phyloP scores from a whole-genome alignment of 1,284 basidiomycete genomes.

The Ganoderma resinaceum region DNA sequence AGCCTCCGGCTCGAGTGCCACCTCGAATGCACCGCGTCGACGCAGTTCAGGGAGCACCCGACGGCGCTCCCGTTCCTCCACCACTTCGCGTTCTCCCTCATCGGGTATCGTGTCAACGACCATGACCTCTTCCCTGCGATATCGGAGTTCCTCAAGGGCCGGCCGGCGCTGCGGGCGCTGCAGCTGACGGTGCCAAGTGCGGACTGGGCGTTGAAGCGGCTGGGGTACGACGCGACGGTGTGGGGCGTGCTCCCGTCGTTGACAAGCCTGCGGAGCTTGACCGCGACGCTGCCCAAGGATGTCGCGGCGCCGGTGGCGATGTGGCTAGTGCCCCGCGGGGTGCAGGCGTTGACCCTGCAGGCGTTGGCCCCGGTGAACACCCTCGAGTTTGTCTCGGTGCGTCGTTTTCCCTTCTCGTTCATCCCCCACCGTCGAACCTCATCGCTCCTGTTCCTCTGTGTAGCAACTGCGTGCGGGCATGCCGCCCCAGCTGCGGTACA shows the following conservation, averaged over 20 bases:
- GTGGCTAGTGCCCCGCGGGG: constrained; percentile 70
- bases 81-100: constrained; percentile 64
- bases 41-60: constrained; percentile 54
- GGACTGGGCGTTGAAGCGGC: constrained; percentile 51
- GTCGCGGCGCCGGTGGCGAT: constrained; percentile 66
- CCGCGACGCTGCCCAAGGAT: constrained; percentile 69
- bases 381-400: constrained; percentile 41
- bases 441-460: no score
- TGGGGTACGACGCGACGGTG: constrained; percentile 70
- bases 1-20: constrained; percentile 60
- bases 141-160: constrained; percentile 67
- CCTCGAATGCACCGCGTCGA: constrained; percentile 56
- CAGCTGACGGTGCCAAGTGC: constrained; percentile 58
- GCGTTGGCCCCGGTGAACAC: constrained; percentile 44
- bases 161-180: constrained; percentile 58
- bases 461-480: constrained; percentile 69
- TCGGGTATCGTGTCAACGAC: constrained; percentile 57
- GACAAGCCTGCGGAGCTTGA: constrained; percentile 54
- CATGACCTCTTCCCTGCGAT: constrained; percentile 71
- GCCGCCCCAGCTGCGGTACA: constrained; percentile 59
- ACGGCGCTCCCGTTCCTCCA: constrained; percentile 63
- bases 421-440: not conserved
- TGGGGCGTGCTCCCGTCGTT: constrained; percentile 76
- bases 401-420: constrained; percentile 19
- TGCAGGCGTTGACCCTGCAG: constrained; percentile 60